Evolutionary conservation across 768 basidiomycete species (phyloP), one percentile per base, ranked within the genome.

Genomic region (Hydnum rufescens): DNA sequence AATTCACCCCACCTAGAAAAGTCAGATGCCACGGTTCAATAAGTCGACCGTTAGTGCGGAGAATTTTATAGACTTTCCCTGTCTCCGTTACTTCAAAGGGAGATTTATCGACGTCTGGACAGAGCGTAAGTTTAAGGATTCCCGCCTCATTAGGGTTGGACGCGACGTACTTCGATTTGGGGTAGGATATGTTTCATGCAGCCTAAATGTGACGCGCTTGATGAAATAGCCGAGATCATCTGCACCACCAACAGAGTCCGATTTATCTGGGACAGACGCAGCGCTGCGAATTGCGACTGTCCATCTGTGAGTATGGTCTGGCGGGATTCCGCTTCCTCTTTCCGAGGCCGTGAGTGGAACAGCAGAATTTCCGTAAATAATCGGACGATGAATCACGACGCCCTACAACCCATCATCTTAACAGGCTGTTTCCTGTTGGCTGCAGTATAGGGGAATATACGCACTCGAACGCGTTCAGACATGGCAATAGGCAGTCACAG

Each of bases 1-100:
- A 99, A 99, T 69, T 99, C 95, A 58, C 95, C 95, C 95, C 95
- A 99, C 47, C 84, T 87, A 53, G 32, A 19, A 28, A 26, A 16
- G 31, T 44, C 1, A 26, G n/a, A 4, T 30, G 23, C 48, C 8
- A 52, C 34, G 34, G 34, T 50, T 29, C 29, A 25, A 29, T 28
- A 39, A 28, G 18, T 32, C 22, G 47, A 47, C 16, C 26, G 2
- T 1, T 29, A 46, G 4, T n/a, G 22, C 19, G 5, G 39, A 29
- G 6, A 19, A 23, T 5, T 28, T 13, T 22, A 13, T 19, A 25
- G 4, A 63, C 73, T 19, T 58, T 80, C 85, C 95, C 95, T 16
- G 95, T 97, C 65, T 97, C 95, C 5, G 90, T 80, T 16, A 97
- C 80, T 59, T 89, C 86, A 61, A 90, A 99, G 0, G 95, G 95